A percentile compares a stretch with the other conserved stretches of the same genome.
phyloP scores from a whole-genome alignment of 1,284 basidiomycete species.

The Moesziomyces aphidis region DNA sequence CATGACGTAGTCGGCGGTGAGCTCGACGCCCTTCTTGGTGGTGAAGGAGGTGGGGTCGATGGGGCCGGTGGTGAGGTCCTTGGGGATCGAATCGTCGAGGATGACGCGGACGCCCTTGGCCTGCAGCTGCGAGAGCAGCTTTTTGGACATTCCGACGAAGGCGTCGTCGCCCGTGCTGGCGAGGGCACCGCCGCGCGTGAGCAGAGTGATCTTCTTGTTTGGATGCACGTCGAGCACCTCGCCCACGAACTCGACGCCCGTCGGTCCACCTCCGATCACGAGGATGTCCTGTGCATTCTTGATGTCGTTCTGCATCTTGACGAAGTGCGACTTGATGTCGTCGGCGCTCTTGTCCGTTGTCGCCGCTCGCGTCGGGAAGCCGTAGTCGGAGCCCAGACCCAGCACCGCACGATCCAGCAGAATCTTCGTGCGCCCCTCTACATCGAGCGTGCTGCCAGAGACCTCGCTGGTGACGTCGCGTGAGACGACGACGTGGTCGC shows the following conservation, averaged over 20 bases:
- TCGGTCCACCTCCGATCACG: slow-evolving; percentile 67
- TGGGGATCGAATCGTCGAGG: slow-evolving; percentile 53
- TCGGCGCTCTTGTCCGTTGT: slow-evolving; percentile 7
- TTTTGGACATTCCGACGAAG: slow-evolving; percentile 36
- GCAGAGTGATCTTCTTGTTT: slow-evolving; percentile 65
- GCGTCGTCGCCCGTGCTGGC: slow-evolving; percentile 38
- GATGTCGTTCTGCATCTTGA: slow-evolving; percentile 33
- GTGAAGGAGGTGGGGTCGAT: slow-evolving; percentile 17
- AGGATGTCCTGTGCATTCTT: slow-evolving; percentile 36
- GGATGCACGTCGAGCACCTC: slow-evolving; percentile 40
- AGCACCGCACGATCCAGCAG: slow-evolving; percentile 28
- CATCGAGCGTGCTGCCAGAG: background rate
- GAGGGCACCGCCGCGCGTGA: slow-evolving; percentile 41
- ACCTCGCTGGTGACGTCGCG: slow-evolving; percentile 12
- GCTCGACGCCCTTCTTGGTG: slow-evolving; percentile 18
- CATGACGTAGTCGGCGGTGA: slow-evolving; percentile 69
- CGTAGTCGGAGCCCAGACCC: slow-evolving; percentile 38
- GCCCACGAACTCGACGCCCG: slow-evolving; percentile 71
- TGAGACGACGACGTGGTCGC: slow-evolving; percentile 24
- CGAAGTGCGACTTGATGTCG: slow-evolving; percentile 27
- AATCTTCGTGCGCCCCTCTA: slow-evolving; percentile 13
- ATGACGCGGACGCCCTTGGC: slow-evolving; percentile 62
- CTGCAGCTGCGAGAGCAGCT: slow-evolving; percentile 59
- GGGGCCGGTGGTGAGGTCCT: slow-evolving; percentile 29
- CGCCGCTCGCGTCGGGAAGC: slow-evolving; percentile 25